Conservation (phyloP, 78 protist genomes). For the Dictyostelium discoideum region DNA sequence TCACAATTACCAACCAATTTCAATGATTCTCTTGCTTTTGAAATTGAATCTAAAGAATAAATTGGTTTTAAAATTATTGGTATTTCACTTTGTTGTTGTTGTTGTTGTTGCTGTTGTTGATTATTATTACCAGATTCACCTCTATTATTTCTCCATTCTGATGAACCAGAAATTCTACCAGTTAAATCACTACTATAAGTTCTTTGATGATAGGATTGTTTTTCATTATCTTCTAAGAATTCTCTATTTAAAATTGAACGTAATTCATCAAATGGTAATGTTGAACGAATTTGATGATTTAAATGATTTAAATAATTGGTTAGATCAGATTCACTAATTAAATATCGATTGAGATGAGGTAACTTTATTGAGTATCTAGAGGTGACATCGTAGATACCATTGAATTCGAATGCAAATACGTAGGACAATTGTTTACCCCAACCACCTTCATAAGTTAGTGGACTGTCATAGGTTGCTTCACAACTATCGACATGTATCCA, state of each 20-base stretch:
- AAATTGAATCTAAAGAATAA: background rate
- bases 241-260: conserved; percentile 5
- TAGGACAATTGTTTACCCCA: conserved; percentile 93
- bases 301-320: background rate
- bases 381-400: conserved; percentile 72
- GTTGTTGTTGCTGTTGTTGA: background rate
- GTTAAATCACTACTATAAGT: background rate
- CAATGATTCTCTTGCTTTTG: background rate
- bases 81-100: background rate
- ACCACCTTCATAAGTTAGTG: conserved; percentile 90
- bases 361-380: conserved; percentile 59
- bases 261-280: background rate
- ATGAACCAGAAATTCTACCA: conserved; percentile 43
- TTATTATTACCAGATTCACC: conserved; percentile 24
- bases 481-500: conserved; percentile 89
- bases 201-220: background rate
- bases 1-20: conserved; percentile 24
- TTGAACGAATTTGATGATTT: conserved; percentile 5
- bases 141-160: conserved; percentile 47
- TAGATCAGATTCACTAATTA: conserved; percentile 19
- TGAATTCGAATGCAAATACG: conserved; percentile 87
- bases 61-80: conserved; percentile 12
- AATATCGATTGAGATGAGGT: background rate
- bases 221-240: background rate
- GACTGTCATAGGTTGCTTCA: conserved; percentile 79